Evolutionary conservation across 208 protist genomes (phyloP).

Genomic region (Wallacemonas rigidus): DNA sequence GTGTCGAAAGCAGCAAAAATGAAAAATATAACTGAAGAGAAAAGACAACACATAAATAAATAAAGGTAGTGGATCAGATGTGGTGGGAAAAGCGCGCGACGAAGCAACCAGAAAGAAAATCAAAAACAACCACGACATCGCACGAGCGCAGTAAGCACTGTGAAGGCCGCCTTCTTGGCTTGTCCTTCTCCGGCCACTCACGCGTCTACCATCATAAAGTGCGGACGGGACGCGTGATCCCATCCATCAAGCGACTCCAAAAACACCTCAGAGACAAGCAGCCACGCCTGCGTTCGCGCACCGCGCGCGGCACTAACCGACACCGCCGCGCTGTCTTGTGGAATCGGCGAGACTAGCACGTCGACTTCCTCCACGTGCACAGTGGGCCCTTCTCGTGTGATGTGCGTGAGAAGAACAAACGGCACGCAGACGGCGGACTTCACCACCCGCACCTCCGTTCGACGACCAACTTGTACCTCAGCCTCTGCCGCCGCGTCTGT

Average conservation of each 20-base stretch:
- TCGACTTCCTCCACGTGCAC: background rate
- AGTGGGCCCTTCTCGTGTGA: background rate
- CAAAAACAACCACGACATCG: background rate
- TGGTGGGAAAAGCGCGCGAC: too few relatives aligned
- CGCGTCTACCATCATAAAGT: background rate
- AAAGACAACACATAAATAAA: too few relatives aligned
- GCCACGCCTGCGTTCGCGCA: background rate
- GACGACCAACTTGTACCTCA: conserved; percentile 24
- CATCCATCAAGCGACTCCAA: conserved; percentile 5
- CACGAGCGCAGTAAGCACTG: background rate
- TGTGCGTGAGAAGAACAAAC: conserved; percentile 18
- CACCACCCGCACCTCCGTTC: conserved; percentile 29
- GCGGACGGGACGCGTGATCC: conserved; percentile 4
- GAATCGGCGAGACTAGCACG: conserved; percentile 3
- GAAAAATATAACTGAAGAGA: too few relatives aligned
- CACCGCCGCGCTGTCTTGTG: background rate
- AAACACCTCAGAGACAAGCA: conserved; percentile 5
- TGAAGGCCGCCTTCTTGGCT: too few relatives aligned
- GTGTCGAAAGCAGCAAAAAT: too few relatives aligned
- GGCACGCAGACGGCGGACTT: conserved; percentile 52
- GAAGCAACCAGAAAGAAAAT: background rate
- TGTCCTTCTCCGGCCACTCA: background rate
- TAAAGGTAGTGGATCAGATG: too few relatives aligned
- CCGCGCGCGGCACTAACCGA: background rate
- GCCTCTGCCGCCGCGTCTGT: background rate